Evolutionary conservation across 2,329 filamentous ascomycete species (phyloP).

Genomic region (Trematosphaeria pertusa): DNA sequence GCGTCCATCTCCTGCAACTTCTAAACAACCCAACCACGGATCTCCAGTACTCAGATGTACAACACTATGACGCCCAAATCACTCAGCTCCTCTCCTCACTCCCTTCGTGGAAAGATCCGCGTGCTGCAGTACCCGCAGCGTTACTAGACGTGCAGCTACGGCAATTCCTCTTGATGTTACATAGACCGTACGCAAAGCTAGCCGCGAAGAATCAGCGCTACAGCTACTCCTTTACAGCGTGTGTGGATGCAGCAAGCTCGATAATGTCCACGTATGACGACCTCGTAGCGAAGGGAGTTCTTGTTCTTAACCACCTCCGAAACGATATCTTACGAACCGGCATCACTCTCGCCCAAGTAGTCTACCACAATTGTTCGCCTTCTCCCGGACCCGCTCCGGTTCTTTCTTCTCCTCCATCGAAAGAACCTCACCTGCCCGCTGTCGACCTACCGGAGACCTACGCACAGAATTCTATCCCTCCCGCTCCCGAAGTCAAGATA

Average conservation of each 20-base stretch:
- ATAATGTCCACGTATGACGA: slow-evolving; percentile 34
- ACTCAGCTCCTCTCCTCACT: slow-evolving; percentile 26
- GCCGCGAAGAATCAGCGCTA: slow-evolving; percentile 34
- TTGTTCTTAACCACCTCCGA: slow-evolving; percentile 33
- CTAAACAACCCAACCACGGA: slow-evolving; percentile 40
- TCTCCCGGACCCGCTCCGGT: slow-evolving; percentile 4
- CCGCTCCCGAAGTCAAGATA: slow-evolving; percentile 19
- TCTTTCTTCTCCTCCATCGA: too few relatives aligned
- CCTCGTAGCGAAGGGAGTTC: slow-evolving; percentile 26
- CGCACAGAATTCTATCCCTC: slow-evolving; percentile 5
- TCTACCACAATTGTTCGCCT: slow-evolving; percentile 33
- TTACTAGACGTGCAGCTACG: slow-evolving; percentile 41
- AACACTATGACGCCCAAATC: slow-evolving; percentile 43
- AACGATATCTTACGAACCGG: slow-evolving; percentile 40
- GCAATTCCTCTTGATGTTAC: slow-evolving; percentile 44
- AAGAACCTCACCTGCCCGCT: slow-evolving; percentile 13
- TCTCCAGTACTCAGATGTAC: slow-evolving; percentile 40
- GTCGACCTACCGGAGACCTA: slow-evolving; percentile 9
- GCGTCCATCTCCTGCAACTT: slow-evolving; percentile 39
- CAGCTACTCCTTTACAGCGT: slow-evolving; percentile 40
- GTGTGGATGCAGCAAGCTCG: slow-evolving; percentile 34
- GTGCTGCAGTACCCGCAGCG: slow-evolving; percentile 23
- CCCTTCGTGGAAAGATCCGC: slow-evolving; percentile 32
- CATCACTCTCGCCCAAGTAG: slow-evolving; percentile 33
- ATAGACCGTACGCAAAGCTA: slow-evolving; percentile 40